Conservation (phyloP, 192 early-diverging fungal species). For the Gamsiella multidivaricata region DNA sequence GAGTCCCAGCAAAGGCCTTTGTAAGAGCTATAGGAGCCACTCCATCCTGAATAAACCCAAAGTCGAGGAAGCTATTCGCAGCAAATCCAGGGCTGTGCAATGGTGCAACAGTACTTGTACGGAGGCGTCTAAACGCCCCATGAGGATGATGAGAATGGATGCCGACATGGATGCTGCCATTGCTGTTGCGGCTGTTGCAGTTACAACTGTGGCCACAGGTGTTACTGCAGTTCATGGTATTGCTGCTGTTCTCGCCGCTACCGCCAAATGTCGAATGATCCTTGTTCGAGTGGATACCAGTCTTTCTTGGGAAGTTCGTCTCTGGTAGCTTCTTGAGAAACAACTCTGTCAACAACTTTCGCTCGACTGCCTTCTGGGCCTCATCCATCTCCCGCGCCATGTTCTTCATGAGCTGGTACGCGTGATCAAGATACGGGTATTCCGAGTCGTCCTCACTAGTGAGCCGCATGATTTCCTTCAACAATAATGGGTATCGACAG, state of each 20-base stretch:
- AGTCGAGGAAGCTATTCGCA: constrained; percentile 8
- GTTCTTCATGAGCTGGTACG: constrained; percentile 49
- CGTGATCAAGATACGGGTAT: constrained; percentile 32
- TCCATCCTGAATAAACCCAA: constrained; percentile 6
- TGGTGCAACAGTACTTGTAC: neutral
- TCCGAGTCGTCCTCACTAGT: constrained; percentile 56
- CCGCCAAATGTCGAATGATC: neutral
- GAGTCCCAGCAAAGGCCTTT: constrained; percentile 37
- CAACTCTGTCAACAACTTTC: constrained; percentile 48
- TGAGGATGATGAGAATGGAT: neutral
- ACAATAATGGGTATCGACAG: constrained; percentile 90
- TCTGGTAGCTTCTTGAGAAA: constrained; percentile 37
- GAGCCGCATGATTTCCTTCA: constrained; percentile 68
- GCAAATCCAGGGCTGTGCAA: neutral
- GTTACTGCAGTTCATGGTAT: neutral
- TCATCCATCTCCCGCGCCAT: constrained; percentile 57
- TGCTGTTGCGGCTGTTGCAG: neutral
- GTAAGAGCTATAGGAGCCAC: constrained; percentile 26
- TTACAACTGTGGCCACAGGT: neutral
- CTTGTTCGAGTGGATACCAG: neutral
- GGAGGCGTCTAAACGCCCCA: no score
- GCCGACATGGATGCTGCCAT: neutral
- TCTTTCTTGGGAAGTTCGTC: constrained; percentile 21
- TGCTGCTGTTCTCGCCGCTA: neutral
- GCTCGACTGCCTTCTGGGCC: constrained; percentile 40